Evolutionary conservation across 2,329 filamentous ascomycete genomes (phyloP).

Genomic region (Talaromyces funiculosus): DNA sequence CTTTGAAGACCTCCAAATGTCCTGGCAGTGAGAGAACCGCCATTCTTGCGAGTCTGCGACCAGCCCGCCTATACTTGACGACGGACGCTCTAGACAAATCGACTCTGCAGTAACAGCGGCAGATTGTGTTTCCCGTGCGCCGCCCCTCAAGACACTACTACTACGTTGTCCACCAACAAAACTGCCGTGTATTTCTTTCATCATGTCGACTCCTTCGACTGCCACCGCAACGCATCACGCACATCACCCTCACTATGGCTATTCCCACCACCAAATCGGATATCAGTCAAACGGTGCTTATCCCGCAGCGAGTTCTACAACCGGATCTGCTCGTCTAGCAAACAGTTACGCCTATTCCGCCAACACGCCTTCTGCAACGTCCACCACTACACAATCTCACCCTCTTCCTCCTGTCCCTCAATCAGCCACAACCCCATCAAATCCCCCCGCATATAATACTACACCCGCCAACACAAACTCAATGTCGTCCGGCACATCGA

Average conservation of each 20-base stretch:
- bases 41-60: not conserved
- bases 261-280: constrained; percentile 49
- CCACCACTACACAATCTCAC: constrained; percentile 19
- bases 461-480: constrained; percentile 26
- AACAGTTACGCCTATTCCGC: constrained; percentile 40
- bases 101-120: not conserved
- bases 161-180: not conserved
- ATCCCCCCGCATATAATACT: constrained; percentile 22
- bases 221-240: constrained; percentile 67
- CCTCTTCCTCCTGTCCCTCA: constrained; percentile 33
- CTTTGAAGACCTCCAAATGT: constrained; percentile 21
- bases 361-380: constrained; percentile 27
- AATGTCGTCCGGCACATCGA: constrained; percentile 37
- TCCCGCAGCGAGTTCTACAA: constrained; percentile 24
- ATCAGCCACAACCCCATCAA: constrained; percentile 31
- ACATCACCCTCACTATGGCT: constrained; percentile 60
- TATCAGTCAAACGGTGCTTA: constrained; percentile 53
- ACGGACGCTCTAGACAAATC: not conserved
- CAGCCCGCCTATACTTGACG: not conserved
- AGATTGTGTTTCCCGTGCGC: constrained; percentile 3
- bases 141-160: not conserved
- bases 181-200: constrained; percentile 18
- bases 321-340: constrained; percentile 41
- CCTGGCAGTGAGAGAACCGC: constrained; percentile 17
- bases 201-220: constrained; percentile 77